Percentiles rank a stretch among this genome's conserved stretches.
These are phyloP conservation scores for Penicillium griseofulvum DNA, from an alignment of 2,329 filamentous ascomycete species.

Conservation along the genomic window DNA sequence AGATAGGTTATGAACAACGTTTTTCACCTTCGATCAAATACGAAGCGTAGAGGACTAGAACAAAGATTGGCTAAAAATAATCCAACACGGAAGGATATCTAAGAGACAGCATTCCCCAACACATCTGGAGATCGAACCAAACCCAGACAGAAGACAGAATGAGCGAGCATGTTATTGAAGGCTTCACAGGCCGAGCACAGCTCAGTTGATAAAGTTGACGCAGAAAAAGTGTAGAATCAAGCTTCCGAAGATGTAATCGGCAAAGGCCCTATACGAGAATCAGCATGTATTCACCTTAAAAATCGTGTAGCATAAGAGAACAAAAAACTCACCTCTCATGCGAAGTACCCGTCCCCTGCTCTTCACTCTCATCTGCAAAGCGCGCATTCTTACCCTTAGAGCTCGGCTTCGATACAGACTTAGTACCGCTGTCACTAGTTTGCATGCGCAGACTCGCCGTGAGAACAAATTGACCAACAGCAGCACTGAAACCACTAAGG, in stretches of 20 bases:
- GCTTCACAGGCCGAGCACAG: not conserved
- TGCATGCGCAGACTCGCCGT: constrained; percentile 90
- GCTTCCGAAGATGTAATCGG: constrained; percentile 93
- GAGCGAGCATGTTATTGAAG: not conserved
- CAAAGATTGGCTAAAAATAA: not conserved
- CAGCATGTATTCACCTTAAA: not conserved
- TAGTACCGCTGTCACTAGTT: constrained; percentile 57
- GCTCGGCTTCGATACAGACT: constrained; percentile 56
- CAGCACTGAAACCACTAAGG: constrained; percentile 88
- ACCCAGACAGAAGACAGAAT: constrained; percentile 5
- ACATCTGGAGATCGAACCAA: constrained; percentile 2
- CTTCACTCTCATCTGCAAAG: constrained; percentile 22
- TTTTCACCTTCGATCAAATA: not conserved
- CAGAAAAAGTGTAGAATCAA: constrained; percentile 98
- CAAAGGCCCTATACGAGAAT: constrained; percentile 69
- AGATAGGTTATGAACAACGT: not conserved
- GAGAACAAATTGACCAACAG: constrained; percentile 95
- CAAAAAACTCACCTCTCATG: constrained; percentile 41
- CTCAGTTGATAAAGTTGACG: constrained; percentile 98
- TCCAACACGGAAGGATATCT: not conserved
- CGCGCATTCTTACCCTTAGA: constrained; percentile 30
- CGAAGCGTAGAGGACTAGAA: not conserved
- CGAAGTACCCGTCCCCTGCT: constrained; percentile 31
- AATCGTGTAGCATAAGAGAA: not conserved
- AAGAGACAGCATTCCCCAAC: not conserved